Base-by-base conservation (phyloP, 2,329 filamentous ascomycete species). In the Ploettnerulaceae sp. region DNA sequence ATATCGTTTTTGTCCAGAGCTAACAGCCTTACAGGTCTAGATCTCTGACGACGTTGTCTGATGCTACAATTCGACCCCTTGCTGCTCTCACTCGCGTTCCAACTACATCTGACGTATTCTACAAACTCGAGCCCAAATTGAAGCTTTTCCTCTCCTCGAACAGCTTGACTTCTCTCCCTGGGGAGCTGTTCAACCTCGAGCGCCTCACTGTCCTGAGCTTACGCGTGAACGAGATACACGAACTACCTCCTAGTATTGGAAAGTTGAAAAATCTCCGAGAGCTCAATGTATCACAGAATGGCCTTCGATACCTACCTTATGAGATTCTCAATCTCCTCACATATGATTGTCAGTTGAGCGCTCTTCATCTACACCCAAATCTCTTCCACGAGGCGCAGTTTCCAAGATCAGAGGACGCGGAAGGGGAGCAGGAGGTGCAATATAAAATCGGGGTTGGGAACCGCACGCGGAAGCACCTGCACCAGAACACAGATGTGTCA, bases 281-380 rank as follows among this genome's bases (percentile, higher is more conserved):
- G 40, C 72, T 89, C 29, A 87, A 86, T 55, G 57, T 89, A 7
- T 77, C 81, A 1, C 75, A 82, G 43, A 88, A 87, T 51, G 64
- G 67, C 4, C 67, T 89, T 8, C 70, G 69, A 5, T 75, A 69
- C 49, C 69, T 89, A 1, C 84, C 84, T 0, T 75, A 70, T 45
- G 82, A 86, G 58, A 66, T 87, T 1, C 67, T 86, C 1, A 64
- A 74, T 18, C 68, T 86, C 2, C 63, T 85, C 15, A 64, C 67
- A 24, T 59, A 64, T 7, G 60, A 65, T 0, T 63, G 68, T 35
- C 71, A 69, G 15, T 67, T 84, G n/a, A 61, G 64, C 9, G 69
- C 70, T 4, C 64, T 86, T n/a, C 69, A 68, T 20, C 55, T 82
- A 2, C 73, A 79, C 45, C 82, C 82, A 0, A 88, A 87, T 57